Percentiles rank a stretch among this genome's conserved stretches.
Evolutionary conservation across 306 rosid species (phyloP).

Genomic region (Begonia loranthoides): DNA sequence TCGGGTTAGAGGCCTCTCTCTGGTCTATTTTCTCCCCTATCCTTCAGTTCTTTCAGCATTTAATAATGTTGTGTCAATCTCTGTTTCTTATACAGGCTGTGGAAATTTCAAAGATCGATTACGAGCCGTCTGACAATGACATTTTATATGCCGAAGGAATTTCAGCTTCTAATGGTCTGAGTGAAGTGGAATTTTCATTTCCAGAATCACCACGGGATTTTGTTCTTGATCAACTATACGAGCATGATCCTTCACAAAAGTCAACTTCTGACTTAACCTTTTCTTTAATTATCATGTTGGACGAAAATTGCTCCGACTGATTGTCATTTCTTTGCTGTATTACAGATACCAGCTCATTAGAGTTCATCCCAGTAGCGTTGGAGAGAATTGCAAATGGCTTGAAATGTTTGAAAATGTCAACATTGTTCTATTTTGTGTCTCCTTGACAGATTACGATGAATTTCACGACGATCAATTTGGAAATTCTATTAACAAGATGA

Average conservation of each 20-base stretch:
- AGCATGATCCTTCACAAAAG: constrained; percentile 35
- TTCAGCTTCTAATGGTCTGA: constrained; percentile 36
- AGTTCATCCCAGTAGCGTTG: constrained; percentile 45
- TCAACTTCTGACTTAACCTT: constrained; percentile 11
- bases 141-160: constrained; percentile 73
- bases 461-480: constrained; percentile 28
- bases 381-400: constrained; percentile 56
- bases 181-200: constrained; percentile 46
- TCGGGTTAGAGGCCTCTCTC: constrained; percentile 34
- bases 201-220: constrained; percentile 22
- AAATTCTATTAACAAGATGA: constrained; percentile 39
- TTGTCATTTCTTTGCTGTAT: not conserved
- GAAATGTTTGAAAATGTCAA: constrained; percentile 56
- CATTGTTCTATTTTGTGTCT: constrained; percentile 38
- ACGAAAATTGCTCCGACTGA: not conserved
- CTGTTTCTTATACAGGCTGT: constrained; percentile 31
- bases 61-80: too few relatives aligned
- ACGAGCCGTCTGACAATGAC: constrained; percentile 54
- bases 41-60: too few relatives aligned
- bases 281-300: not conserved
- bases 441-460: constrained; percentile 58
- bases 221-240: constrained; percentile 19
- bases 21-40: not conserved
- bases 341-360: constrained; percentile 52
- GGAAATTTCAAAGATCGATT: constrained; percentile 49